Evolutionary conservation across 345 rosid species (phyloP), one percentile per base, ranked within the genome.

Genomic region (Isatis tinctoria): DNA sequence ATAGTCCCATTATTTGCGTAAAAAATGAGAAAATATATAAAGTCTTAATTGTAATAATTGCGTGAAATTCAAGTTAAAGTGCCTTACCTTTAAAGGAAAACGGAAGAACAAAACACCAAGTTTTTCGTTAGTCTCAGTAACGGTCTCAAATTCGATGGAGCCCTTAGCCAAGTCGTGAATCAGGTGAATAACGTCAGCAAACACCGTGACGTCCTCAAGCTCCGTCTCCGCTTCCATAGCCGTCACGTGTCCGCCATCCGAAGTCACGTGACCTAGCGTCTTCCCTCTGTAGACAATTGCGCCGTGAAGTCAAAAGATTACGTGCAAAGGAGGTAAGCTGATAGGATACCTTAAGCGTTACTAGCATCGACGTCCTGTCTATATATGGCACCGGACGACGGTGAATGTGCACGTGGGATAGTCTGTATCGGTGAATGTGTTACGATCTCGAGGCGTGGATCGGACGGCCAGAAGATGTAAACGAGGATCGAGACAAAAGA

Each of bases 391-490:
- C 58, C 0, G 96, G 94, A 3, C 65, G 43, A 1, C 85, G 80
- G 45, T 79, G 91, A 11, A 93, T 37, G 5, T 67, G 84, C 67
- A 91, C 66, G 58, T 78, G 86, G 73, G 82, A 74, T 6, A 89
- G 71, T 4, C 36, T 87, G 40, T 91, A 64, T 67, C 85, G 82
- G n/a, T n/a, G n/a, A n/a, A n/a, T n/a, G n/a, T n/a, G n/a, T n/a
- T 54, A 33, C 85, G 65, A 93, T 80, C 72, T 85, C 79, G 47
- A 89, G 30, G 9, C 60, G 73, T 14, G 98, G 98, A 40, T 85
- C 86, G 11, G 97, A 87, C 40, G 98, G 96, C 95, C 96, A 91
- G 69, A 85, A 65, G 4, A 79, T 37, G 83, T 80, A 89, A 59
- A 66, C 49, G 52, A 78, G 45, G 59, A 78, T 49, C 9, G 84